Conservation (phyloP, 176 grass and related monocot species). For the Hordeum vulgare region MorexV3_pseudomolecules_assembly NC_058522.1:478043129-478043628, state of each 20-base stretch:
- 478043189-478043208: slow-evolving; percentile 83
- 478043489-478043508: neutral
- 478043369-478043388: neutral
- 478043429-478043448: slow-evolving; percentile 90
- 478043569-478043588: neutral
- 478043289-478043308: neutral
- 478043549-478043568: neutral
- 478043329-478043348: neutral
- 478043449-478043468: slow-evolving; percentile 98
- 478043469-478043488: slow-evolving; percentile 76
- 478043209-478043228: slow-evolving; percentile 83
- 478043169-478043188: slow-evolving; percentile 72
- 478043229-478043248: slow-evolving; percentile 97
- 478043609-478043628: slow-evolving; percentile 86
- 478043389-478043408: neutral
- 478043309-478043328: neutral
- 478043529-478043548: neutral
- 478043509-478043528: neutral
- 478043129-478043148: neutral
- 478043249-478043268: neutral
- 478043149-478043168: slow-evolving; percentile 38
- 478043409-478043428: slow-evolving; percentile 66
- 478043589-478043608: neutral
- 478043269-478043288: neutral
- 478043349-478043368: neutral